Percentiles rank a stretch among this genome's conserved stretches.
These are phyloP conservation scores for Petasospora fabianii DNA, from an alignment of 1,139 yeast species.

Conservation along the genomic window DNA sequence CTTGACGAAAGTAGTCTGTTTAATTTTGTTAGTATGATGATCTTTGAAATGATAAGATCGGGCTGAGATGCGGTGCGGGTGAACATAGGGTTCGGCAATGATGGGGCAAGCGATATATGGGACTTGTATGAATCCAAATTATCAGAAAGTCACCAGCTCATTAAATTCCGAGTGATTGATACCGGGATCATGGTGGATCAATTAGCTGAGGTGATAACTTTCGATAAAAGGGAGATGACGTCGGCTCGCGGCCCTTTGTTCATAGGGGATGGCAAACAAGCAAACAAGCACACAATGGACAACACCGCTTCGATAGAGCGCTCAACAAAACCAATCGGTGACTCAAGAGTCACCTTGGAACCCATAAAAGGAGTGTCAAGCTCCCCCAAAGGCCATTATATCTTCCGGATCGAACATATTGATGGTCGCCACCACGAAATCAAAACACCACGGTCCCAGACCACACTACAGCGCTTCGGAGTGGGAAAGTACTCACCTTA, in stretches of 20 bases:
- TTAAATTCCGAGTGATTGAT: too few species aligned
- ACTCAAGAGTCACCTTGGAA: too few species aligned
- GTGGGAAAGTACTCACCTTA: constrained; percentile 47
- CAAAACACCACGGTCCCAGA: constrained; percentile 1
- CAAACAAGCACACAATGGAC: too few species aligned
- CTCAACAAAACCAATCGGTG: too few species aligned
- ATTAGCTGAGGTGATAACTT: too few species aligned
- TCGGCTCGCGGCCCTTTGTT: neutral
- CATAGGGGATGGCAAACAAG: neutral
- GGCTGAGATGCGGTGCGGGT: too few species aligned
- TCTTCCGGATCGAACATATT: too few species aligned
- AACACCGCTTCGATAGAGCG: too few species aligned
- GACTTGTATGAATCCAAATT: too few species aligned
- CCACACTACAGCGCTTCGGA: neutral
- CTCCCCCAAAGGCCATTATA: neutral
- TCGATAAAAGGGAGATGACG: neutral
- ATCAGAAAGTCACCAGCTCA: too few species aligned
- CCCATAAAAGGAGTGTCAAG: neutral
- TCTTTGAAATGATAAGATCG: neutral
- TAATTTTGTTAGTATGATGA: constrained; percentile 13
- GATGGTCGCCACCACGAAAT: constrained; percentile 2
- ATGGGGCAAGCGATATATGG: too few species aligned
- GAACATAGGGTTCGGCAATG: neutral
- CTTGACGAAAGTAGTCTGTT: constrained; percentile 93
- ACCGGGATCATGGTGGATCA: neutral